Evolutionary conservation across 108 stramenopile genomes (phyloP).

Genomic region (Mediolabrus comicus): DNA sequence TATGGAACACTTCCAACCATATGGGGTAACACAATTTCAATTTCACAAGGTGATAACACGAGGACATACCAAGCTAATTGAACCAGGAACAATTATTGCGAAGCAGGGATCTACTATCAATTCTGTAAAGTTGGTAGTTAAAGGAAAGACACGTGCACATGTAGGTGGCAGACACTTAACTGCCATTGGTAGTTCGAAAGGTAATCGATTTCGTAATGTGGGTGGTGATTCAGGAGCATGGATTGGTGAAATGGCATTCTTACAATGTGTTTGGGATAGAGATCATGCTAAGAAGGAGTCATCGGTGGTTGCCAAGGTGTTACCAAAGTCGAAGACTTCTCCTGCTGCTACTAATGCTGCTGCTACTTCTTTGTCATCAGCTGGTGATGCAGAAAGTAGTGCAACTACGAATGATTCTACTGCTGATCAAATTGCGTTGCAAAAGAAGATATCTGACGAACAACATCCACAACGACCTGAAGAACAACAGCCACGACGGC

Average conservation of each 20-base stretch:
- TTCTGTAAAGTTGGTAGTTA: slow-evolving; percentile 63
- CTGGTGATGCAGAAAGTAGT: not conserved
- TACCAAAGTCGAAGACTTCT: not conserved
- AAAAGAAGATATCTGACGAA: slow-evolving; percentile 4
- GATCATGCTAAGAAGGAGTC: slow-evolving; percentile 39
- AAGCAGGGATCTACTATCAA: slow-evolving; percentile 51
- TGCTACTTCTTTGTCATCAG: not conserved
- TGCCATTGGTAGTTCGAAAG: slow-evolving; percentile 52
- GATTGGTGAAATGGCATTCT: slow-evolving; percentile 84
- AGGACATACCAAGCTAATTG: slow-evolving; percentile 36
- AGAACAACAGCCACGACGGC: no score
- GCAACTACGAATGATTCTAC: no score
- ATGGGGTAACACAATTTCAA: slow-evolving; percentile 85
- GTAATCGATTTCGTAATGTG: slow-evolving; percentile 30
- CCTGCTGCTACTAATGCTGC: not conserved
- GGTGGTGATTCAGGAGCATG: slow-evolving; percentile 86
- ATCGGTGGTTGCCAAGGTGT: no score
- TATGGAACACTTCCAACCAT: slow-evolving; percentile 69
- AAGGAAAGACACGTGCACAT: slow-evolving; percentile 62
- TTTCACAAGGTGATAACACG: slow-evolving; percentile 56
- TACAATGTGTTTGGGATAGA: slow-evolving; percentile 58
- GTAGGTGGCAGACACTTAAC: slow-evolving; percentile 64
- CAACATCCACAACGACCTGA: no score
- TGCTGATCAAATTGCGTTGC: no score
- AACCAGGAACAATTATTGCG: slow-evolving; percentile 48